Percentiles rank a stretch among this genome's conserved stretches.
Conservation (phyloP, 495 filamentous ascomycete species). For the Penicillium herquei region DNA sequence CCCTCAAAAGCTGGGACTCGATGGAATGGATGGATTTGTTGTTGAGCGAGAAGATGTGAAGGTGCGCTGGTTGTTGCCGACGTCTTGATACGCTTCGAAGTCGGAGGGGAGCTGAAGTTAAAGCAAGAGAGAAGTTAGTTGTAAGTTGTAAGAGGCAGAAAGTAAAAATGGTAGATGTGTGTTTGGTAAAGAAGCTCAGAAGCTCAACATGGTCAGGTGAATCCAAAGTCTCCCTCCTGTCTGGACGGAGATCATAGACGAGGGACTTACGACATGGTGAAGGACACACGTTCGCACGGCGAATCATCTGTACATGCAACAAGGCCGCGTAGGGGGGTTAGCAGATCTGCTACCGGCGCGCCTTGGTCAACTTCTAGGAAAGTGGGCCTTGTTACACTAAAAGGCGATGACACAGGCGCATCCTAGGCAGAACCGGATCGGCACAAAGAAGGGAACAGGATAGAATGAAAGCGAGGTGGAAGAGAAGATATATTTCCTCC, state of each 20-base stretch:
- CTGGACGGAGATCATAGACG: conserved; percentile 32
- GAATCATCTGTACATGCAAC: conserved; percentile 47
- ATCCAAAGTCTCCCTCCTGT: conserved; percentile 27
- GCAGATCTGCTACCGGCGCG: conserved; percentile 40
- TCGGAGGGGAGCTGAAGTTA: conserved; percentile 38
- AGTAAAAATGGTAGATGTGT: conserved; percentile 5
- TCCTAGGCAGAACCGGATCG: conserved; percentile 39
- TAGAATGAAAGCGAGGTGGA: conserved; percentile 22
- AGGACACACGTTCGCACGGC: conserved; percentile 35
- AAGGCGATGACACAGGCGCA: conserved; percentile 47
- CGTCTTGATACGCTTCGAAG: conserved; percentile 45
- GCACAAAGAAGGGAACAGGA: conserved; percentile 27
- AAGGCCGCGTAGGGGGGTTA: conserved; percentile 36
- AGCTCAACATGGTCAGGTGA: conserved; percentile 15
- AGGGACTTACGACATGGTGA: conserved; percentile 55
- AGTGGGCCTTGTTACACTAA: conserved; percentile 42
- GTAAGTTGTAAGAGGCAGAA: conserved; percentile 2
- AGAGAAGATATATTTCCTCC: conserved; percentile 10
- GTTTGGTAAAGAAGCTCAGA: conserved; percentile 5
- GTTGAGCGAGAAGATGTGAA: conserved; percentile 41
- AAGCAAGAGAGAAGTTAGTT: conserved; percentile 1
- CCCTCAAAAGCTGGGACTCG: conserved; percentile 39
- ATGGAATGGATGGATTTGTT: conserved; percentile 44
- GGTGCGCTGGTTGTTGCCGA: conserved; percentile 38
- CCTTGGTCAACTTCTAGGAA: conserved; percentile 37